Evolutionary conservation across 768 basidiomycete species (phyloP).

Genomic region (Phaffia tasmanica): DNA sequence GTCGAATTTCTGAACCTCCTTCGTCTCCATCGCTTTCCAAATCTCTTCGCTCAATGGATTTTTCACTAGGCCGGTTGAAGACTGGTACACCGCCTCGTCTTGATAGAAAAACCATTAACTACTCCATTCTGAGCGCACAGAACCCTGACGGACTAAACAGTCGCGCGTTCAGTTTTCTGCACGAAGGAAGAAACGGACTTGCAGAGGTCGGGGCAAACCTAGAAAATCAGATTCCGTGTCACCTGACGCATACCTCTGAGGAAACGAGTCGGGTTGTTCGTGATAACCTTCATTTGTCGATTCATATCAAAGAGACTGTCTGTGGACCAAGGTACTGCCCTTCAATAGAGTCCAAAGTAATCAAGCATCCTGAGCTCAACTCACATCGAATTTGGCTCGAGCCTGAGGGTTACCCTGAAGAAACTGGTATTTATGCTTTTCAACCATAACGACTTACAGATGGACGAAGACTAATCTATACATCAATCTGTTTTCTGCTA

Average conservation of each 20-base stretch:
- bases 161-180: conserved; percentile 71
- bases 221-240: conserved; percentile 61
- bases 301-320: conserved; percentile 80
- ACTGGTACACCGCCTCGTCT: conserved; percentile 72
- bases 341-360: conserved; percentile 75
- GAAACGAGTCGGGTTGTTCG: conserved; percentile 63
- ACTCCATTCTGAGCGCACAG: conserved; percentile 51
- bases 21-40: conserved; percentile 52
- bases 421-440: conserved; percentile 50
- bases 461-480: background rate
- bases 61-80: conserved; percentile 71
- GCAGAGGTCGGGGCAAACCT: conserved; percentile 8
- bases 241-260: conserved; percentile 57
- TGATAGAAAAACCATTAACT: conserved; percentile 59
- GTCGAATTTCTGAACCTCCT: conserved; percentile 60
- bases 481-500: too few species aligned
- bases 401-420: conserved; percentile 66
- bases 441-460: background rate
- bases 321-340: conserved; percentile 79
- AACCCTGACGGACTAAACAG: conserved; percentile 47
- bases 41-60: conserved; percentile 62
- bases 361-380: conserved; percentile 60
- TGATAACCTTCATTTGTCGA: conserved; percentile 62
- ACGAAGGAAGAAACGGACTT: conserved; percentile 35
- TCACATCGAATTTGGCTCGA: conserved; percentile 76